Evolutionary conservation across 2,329 filamentous ascomycete species (phyloP).

Genomic region (Chalaropsis thielavioides): DNA sequence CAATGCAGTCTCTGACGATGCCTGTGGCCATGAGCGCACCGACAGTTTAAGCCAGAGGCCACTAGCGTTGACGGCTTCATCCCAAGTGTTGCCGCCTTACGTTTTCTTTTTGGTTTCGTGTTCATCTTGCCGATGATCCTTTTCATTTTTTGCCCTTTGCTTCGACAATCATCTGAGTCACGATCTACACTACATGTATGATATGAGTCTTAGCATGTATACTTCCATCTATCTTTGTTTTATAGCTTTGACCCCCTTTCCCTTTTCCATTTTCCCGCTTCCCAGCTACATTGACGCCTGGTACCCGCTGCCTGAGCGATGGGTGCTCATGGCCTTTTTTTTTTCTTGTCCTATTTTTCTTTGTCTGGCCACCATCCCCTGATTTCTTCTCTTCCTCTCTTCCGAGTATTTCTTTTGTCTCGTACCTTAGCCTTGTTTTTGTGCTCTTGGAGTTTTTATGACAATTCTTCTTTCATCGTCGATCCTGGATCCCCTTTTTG

Average conservation of each 20-base stretch:
- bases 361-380: slow-evolving; percentile 14
- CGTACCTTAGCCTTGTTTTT: slow-evolving; percentile 6
- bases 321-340: slow-evolving; percentile 10
- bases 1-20: slow-evolving; percentile 47
- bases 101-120: slow-evolving; percentile 16
- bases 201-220: slow-evolving; percentile 17
- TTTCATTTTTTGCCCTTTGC: slow-evolving; percentile 17
- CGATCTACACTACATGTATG: slow-evolving; percentile 14
- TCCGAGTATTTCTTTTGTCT: slow-evolving; percentile 6
- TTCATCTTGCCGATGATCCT: slow-evolving; percentile 19
- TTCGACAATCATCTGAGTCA: slow-evolving; percentile 17
- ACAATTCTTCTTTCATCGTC: slow-evolving; percentile 6
- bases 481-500: background rate
- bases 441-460: background rate
- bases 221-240: slow-evolving; percentile 7
- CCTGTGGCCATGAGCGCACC: slow-evolving; percentile 49
- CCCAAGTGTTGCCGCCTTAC: background rate
- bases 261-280: no score
- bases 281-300: background rate
- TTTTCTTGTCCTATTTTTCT: slow-evolving; percentile 10
- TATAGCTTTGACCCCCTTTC: background rate
- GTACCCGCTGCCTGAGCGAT: slow-evolving; percentile 12
- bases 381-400: slow-evolving; percentile 21
- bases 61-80: background rate
- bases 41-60: slow-evolving; percentile 5